Conservation (phyloP, 2,329 filamentous ascomycete genomes). For the Hymenoscyphus infarciens region DNA sequence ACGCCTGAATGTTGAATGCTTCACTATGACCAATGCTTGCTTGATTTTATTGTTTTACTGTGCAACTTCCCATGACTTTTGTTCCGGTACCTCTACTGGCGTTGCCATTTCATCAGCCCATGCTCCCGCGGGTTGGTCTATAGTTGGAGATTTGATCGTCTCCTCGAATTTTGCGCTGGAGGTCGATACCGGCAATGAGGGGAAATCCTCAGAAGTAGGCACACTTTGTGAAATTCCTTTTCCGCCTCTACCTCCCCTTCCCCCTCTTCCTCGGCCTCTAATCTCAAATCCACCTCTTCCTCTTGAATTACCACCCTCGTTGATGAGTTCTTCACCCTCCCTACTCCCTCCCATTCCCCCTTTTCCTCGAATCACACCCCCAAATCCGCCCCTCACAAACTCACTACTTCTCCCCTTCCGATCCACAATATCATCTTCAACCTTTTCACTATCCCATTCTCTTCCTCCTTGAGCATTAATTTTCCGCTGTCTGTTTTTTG, state of each 20-base stretch:
- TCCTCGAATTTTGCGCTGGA: slow-evolving; percentile 7
- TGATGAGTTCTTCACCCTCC: slow-evolving; percentile 15
- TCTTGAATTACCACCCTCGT: slow-evolving; percentile 18
- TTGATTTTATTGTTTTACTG: not conserved
- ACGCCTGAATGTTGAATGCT: not conserved
- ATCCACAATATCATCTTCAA: slow-evolving; percentile 34
- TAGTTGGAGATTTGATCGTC: slow-evolving; percentile 13
- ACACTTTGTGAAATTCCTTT: slow-evolving; percentile 17
- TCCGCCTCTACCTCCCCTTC: slow-evolving; percentile 23
- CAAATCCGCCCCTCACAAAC: slow-evolving; percentile 33
- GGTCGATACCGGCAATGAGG: slow-evolving; percentile 22
- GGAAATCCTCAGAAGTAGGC: slow-evolving; percentile 29
- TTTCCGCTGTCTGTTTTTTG: slow-evolving; percentile 36
- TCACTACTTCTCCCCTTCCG: slow-evolving; percentile 26
- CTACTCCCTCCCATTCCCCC: slow-evolving; percentile 24
- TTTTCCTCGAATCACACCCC: slow-evolving; percentile 30
- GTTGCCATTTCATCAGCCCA: slow-evolving; percentile 22
- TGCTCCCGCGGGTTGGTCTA: slow-evolving; percentile 7
- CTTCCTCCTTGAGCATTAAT: slow-evolving; percentile 34
- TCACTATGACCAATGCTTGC: slow-evolving; percentile 11
- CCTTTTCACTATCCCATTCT: slow-evolving; percentile 37
- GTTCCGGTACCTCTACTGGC: slow-evolving; percentile 5
- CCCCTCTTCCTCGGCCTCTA: slow-evolving; percentile 26
- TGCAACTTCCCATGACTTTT: not conserved
- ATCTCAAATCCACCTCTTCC: slow-evolving; percentile 20